Evolutionary conservation across 1,139 yeast species (phyloP), one percentile per base, ranked within the genome.

Genomic region (Diutina scorzettiae): DNA sequence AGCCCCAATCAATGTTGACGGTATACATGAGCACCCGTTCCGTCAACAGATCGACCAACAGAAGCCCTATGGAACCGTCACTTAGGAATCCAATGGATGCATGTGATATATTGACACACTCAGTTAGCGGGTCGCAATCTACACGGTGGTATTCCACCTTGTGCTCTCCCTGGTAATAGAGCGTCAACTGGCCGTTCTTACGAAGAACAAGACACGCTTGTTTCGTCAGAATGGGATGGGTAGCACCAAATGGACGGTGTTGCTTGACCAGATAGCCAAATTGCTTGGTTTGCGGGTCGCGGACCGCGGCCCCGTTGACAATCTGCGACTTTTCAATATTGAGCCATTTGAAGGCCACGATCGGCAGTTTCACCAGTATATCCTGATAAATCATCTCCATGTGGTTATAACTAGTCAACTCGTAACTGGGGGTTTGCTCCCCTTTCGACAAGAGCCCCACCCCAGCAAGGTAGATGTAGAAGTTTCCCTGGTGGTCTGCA

Each of bases 151-250:
- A 78, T 46, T 77, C 83, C 12, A 76, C 70, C 43, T 74, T 71
- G 51, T 73, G 79, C 47, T 74, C 80, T 16, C 78, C 76, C 52
- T 79, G 86, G 53, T 73, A 76, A 58, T 76, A 76, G 31, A 78
- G 55, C 34, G 73, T 60, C 30, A 83, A 54, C 42, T 67, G 65
- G 1, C 94, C 95, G 50, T 78, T 75, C 44, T 70, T 67, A 37
- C 93, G 66, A 28, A 85, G 61, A 0, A 77, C 77, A 28, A 83
- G 59, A 52, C 87, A 78, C 1, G 91, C 93, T 49, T 82, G 84
- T 49, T 80, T 81, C 5, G 81, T 70, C 5, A 71, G 59, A 14
- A 76, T 61, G 0, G 95, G 94, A 54, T 84, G 93, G 45, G 76
- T 62, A 0, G 80, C 73, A 1, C 87, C 86, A 44, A 64, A 62